Evolutionary conservation across 2,329 filamentous ascomycete species (phyloP), one percentile per base, ranked within the genome.

Genomic region (Neoarthrinium moseri): DNA sequence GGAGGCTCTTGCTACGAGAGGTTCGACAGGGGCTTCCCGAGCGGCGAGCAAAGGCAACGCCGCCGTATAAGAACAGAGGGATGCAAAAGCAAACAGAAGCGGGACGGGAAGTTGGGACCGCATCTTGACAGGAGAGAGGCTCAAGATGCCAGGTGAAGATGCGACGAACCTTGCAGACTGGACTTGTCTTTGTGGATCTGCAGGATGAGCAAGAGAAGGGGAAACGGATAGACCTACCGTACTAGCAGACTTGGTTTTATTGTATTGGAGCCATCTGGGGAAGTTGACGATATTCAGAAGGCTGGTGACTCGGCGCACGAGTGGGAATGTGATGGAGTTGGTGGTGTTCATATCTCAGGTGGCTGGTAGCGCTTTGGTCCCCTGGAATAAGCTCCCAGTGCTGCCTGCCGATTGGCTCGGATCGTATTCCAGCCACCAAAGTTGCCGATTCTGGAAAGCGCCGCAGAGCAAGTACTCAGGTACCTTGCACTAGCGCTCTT

Each of bases 1-100:
- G 2, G 63, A 68, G 27, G 65, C 64, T 32, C 64, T 59, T 15
- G 66, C 52, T 13, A 49, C 58, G 5, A 67, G 49, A 5, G 32
- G 45, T 15, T 36, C 32, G 13, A 12, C 13, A 13, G 47, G 42
- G 5, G 50, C 41, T 21, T 26, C 34, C 45, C 24, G 47, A 51
- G n/a, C 53, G n/a, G n/a, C 51, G 29, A 58, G 42, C 13, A 67
- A 51, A 5, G 67, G 65, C 36, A 64, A 46, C 4, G 59, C 59
- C 10, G 49, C 47, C 29, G 54, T 58, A 26, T 51, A 15, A 20
- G 36, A 45, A 39, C 37, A 41, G 4, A 60, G 36, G n/a, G 55
- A 47, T 17, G 58, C 49, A 20, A 62, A 36, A 8, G 55, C 46
- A 20, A 60, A 53, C 36, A 64, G 42, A 37, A 65, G 45, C 20